Conservation (phyloP, 140 eudicot species). For the Cichorium intybus region DNA sequence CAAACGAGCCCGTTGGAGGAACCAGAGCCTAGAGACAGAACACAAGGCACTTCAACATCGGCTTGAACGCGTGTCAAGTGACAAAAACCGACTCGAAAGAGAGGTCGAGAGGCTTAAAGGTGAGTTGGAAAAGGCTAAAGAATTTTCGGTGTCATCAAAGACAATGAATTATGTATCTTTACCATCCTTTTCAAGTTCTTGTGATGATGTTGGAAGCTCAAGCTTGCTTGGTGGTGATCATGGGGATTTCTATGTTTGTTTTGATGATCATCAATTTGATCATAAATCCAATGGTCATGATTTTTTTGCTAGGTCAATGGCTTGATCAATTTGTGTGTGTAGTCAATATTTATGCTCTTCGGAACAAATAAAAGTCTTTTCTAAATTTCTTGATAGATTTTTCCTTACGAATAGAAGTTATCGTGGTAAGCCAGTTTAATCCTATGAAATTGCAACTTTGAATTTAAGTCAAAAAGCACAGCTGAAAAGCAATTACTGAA, state of each 20-base stretch:
- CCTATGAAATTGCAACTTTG: not conserved
- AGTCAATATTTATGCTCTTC: constrained; percentile 17
- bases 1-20: constrained; percentile 70
- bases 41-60: constrained; percentile 39
- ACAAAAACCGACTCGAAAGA: constrained; percentile 48
- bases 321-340: constrained; percentile 15
- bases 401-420: not conserved
- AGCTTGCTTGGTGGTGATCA: constrained; percentile 41
- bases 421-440: not conserved
- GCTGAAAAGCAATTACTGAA: too few relatives aligned
- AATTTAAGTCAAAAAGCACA: not conserved
- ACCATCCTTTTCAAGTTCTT: constrained; percentile 36
- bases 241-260: constrained; percentile 35
- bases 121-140: constrained; percentile 47
- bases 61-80: constrained; percentile 38
- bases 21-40: constrained; percentile 50
- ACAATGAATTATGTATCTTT: constrained; percentile 30
- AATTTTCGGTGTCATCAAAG: constrained; percentile 34
- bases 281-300: constrained; percentile 37
- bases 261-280: constrained; percentile 40
- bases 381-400: not conserved
- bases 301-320: constrained; percentile 36
- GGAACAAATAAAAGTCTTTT: constrained; percentile 25
- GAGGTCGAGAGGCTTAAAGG: constrained; percentile 57
- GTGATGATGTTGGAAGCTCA: constrained; percentile 62